phyloP scores from a whole-genome alignment of 1,284 basidiomycete genomes.

The Ustilago curta region DNA sequence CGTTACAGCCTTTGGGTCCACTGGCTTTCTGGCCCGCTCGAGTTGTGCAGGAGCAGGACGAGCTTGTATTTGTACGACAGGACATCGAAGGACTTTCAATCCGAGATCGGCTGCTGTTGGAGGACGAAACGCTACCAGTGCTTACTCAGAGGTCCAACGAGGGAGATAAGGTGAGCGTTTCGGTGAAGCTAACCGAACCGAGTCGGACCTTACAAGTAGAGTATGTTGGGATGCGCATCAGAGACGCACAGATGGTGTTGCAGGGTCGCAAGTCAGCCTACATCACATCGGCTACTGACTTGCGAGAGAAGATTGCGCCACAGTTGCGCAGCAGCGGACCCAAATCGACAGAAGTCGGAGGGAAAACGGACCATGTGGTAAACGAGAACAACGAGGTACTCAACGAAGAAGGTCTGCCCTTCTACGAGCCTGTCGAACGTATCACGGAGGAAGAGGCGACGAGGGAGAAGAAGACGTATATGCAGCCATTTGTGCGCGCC shows the following conservation, averaged over 20 bases:
- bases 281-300: background rate
- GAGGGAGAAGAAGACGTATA: constrained; percentile 30
- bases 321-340: background rate
- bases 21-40: constrained; percentile 46
- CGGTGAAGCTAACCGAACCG: constrained; percentile 16
- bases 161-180: background rate
- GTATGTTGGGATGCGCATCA: constrained; percentile 8
- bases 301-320: constrained; percentile 12
- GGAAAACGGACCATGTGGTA: constrained; percentile 14
- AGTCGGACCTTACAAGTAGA: constrained; percentile 31
- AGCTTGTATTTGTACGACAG: constrained; percentile 24
- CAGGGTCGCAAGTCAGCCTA: constrained; percentile 18
- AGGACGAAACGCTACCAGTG: constrained; percentile 24
- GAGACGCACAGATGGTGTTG: constrained; percentile 32
- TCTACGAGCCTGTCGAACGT: constrained; percentile 62
- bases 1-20: constrained; percentile 33
- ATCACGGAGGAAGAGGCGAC: constrained; percentile 41
- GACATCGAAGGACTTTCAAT: constrained; percentile 14
- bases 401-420: constrained; percentile 68
- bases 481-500: constrained; percentile 44
- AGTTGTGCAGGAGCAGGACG: constrained; percentile 7
- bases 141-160: constrained; percentile 5
- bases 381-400: constrained; percentile 56
- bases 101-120: constrained; percentile 18
- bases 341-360: background rate